Percentiles rank a stretch among this genome's conserved stretches.
Evolutionary conservation across 2,329 filamentous ascomycete species (phyloP).

Genomic region (Alternaria conjuncta): DNA sequence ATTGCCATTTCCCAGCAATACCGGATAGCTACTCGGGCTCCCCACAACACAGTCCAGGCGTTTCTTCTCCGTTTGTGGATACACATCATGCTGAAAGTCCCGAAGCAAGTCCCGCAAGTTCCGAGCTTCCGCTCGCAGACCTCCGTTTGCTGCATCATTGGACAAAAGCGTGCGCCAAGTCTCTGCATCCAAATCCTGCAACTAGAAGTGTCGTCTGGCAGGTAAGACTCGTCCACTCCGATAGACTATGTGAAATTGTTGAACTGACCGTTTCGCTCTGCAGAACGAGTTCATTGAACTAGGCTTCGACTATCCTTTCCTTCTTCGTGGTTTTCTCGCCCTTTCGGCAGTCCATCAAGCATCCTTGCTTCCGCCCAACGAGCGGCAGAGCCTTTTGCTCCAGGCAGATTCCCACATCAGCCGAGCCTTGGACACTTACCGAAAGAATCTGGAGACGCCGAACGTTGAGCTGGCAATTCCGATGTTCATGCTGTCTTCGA

Average conservation of each 20-base stretch:
- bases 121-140: conserved; percentile 35
- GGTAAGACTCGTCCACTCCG: neutral
- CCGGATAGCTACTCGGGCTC: conserved; percentile 26
- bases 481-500: conserved; percentile 39
- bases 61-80: conserved; percentile 14
- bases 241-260: neutral
- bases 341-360: conserved; percentile 39
- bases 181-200: conserved; percentile 24
- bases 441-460: conserved; percentile 30
- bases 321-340: conserved; percentile 40
- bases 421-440: conserved; percentile 30
- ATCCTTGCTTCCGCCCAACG: conserved; percentile 21
- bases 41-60: conserved; percentile 21
- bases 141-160: conserved; percentile 39
- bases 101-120: conserved; percentile 7
- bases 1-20: conserved; percentile 35
- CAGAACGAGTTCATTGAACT: conserved; percentile 29
- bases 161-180: conserved; percentile 29
- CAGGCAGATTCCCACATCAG: conserved; percentile 40
- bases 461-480: conserved; percentile 27
- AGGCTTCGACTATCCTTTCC: conserved; percentile 36
- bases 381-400: conserved; percentile 28
- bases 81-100: conserved; percentile 6
- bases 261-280: neutral
- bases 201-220: conserved; percentile 21